Percentiles rank a stretch among this genome's conserved stretches.
Evolutionary conservation across 371 early-diverging fungal genomes (phyloP).

Genomic region (Rhizopus arrhizus): DNA sequence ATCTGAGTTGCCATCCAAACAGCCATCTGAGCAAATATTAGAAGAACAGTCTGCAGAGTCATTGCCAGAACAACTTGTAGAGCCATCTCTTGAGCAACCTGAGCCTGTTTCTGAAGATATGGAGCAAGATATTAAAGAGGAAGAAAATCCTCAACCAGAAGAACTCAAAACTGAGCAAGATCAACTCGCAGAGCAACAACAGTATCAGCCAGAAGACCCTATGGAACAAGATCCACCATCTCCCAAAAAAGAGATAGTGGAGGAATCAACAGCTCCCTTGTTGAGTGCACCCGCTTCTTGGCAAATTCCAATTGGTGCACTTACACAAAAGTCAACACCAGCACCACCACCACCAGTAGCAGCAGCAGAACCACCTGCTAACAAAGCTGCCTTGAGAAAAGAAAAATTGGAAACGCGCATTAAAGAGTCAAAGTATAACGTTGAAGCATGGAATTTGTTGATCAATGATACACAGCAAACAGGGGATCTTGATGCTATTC

Average conservation of each 20-base stretch:
- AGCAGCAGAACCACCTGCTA: conserved; percentile 15
- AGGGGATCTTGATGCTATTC: conserved; percentile 61
- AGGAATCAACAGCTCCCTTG: conserved; percentile 16
- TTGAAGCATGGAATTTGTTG: conserved; percentile 72
- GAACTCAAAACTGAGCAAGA: not conserved
- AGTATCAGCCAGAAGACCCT: not conserved
- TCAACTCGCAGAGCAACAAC: not conserved
- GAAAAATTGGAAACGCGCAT: conserved; percentile 60
- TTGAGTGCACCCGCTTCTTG: conserved; percentile 55
- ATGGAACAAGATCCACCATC: conserved; percentile 1
- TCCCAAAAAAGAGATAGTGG: not conserved
- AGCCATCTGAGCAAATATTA: not conserved
- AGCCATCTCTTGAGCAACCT: not conserved
- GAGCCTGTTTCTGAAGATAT: not conserved
- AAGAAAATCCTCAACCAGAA: conserved; percentile 3
- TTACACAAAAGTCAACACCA: conserved; percentile 32
- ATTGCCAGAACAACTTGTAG: not conserved
- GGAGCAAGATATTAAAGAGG: not conserved
- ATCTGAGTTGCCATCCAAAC: not conserved
- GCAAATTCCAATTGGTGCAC: conserved; percentile 58
- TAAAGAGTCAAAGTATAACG: conserved; percentile 59
- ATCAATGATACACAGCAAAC: conserved; percentile 60
- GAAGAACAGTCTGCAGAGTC: not conserved
- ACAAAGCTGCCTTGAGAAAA: conserved; percentile 41
- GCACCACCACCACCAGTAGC: conserved; percentile 12